Evolutionary conservation across 495 filamentous ascomycete genomes (phyloP).

Genomic region (Saxophila tyrrhenica): DNA sequence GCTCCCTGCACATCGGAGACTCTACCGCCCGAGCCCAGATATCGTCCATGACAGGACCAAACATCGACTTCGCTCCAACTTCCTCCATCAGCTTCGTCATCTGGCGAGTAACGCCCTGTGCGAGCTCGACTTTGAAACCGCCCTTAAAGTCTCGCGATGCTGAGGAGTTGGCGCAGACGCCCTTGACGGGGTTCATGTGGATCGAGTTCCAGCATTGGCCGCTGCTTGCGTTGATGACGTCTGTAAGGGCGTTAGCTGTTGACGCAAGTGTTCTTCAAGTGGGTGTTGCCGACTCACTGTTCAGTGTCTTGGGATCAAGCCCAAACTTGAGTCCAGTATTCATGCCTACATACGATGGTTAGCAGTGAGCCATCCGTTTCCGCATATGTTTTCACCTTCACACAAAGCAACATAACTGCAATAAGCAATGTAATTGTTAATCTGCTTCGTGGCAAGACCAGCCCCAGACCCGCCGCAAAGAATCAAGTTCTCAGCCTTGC

Average conservation of each 20-base stretch:
- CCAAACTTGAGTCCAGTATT: conserved; percentile 1
- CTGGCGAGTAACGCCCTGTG: conserved; percentile 1
- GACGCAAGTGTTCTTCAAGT: too few relatives aligned
- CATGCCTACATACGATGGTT: neutral
- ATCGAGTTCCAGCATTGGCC: neutral
- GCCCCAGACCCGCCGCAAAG: neutral
- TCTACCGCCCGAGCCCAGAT: neutral
- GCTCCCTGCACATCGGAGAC: neutral
- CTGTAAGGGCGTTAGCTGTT: neutral
- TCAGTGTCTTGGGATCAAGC: neutral
- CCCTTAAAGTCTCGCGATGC: neutral
- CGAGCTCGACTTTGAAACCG: neutral
- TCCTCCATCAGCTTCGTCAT: conserved; percentile 2
- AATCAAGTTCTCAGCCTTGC: conserved; percentile 1
- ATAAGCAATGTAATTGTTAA: conserved; percentile 2
- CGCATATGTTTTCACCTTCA: neutral
- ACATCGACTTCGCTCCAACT: neutral
- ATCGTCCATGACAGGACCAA: conserved; percentile 1
- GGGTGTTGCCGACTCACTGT: too few relatives aligned
- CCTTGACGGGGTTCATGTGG: conserved; percentile 2
- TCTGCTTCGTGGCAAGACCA: neutral
- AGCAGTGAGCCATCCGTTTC: too few relatives aligned
- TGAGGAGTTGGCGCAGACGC: neutral
- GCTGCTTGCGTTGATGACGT: conserved; percentile 1
- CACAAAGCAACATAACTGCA: conserved; percentile 3